Percentiles rank a stretch among this genome's conserved stretches.
Evolutionary conservation across 345 rosid species (phyloP).

Genomic region (Pistacia integerrima): DNA sequence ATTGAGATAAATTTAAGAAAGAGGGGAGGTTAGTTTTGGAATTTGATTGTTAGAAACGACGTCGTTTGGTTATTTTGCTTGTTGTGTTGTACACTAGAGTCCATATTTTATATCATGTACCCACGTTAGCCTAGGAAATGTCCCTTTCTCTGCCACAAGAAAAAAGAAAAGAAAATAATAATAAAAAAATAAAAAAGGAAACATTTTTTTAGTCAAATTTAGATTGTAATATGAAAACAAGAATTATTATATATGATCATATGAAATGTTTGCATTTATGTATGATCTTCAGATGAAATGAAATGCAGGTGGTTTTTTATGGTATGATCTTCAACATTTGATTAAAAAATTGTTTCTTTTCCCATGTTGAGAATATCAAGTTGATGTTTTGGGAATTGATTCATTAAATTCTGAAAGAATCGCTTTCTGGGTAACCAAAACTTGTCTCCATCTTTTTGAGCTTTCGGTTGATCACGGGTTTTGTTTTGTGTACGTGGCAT

Average conservation of each 20-base stretch:
- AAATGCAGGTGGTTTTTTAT: constrained; percentile 7
- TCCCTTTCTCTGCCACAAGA: constrained; percentile 21
- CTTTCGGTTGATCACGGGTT: constrained; percentile 12
- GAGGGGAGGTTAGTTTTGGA: no score
- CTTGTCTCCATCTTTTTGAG: not conserved
- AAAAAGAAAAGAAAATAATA: not conserved
- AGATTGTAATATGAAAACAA: not conserved
- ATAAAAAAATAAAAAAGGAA: not conserved
- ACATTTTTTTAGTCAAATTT: constrained; percentile 14
- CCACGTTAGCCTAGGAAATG: constrained; percentile 8
- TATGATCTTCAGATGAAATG: not conserved
- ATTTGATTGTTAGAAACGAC: not conserved
- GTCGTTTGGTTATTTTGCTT: not conserved
- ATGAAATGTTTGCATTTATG: not conserved
- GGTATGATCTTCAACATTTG: not conserved
- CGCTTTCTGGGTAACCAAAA: constrained; percentile 15
- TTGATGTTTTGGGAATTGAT: constrained; percentile 13
- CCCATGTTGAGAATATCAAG: not conserved
- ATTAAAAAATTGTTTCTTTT: not conserved
- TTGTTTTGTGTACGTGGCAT: constrained; percentile 15
- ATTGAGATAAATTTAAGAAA: no score
- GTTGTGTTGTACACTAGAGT: not conserved
- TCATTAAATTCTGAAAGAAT: constrained; percentile 1
- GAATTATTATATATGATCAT: not conserved
- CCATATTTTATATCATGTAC: constrained; percentile 1